Evolutionary conservation across 2,329 filamentous ascomycete genomes (phyloP).

Genomic region (Colletotrichum echinochloae): DNA sequence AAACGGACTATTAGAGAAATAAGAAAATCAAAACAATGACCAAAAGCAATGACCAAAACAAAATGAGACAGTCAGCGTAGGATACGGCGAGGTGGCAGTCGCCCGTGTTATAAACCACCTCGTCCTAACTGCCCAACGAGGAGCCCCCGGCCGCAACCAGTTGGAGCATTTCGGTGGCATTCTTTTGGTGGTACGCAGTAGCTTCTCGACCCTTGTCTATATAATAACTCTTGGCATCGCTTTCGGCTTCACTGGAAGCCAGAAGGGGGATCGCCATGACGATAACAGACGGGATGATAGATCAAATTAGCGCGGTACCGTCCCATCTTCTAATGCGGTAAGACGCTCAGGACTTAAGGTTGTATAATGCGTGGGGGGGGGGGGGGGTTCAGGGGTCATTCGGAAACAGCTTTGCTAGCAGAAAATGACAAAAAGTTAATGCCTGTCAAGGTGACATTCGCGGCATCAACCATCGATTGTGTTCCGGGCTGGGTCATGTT

Average conservation of each 20-base stretch:
- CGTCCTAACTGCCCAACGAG: slow-evolving; percentile 15
- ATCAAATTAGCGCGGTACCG: slow-evolving; percentile 34
- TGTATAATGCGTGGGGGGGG: no score
- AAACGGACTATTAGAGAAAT: slow-evolving; percentile 5
- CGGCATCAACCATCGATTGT: slow-evolving; percentile 32
- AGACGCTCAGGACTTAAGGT: slow-evolving; percentile 6
- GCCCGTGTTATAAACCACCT: slow-evolving; percentile 31
- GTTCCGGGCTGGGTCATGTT: slow-evolving; percentile 36
- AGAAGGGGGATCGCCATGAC: slow-evolving; percentile 3
- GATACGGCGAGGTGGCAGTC: slow-evolving; percentile 14
- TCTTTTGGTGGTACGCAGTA: neutral
- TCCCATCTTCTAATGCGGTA: slow-evolving; percentile 34
- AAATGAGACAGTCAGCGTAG: neutral
- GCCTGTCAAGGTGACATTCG: slow-evolving; percentile 11
- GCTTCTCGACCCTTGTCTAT: neutral
- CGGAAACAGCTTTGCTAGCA: slow-evolving; percentile 33
- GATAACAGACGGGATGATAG: slow-evolving; percentile 1
- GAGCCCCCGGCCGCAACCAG: slow-evolving; percentile 8
- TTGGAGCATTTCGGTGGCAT: neutral
- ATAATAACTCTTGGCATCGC: neutral
- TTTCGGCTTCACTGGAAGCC: slow-evolving; percentile 16
- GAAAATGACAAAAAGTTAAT: slow-evolving; percentile 26
- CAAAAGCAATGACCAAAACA: slow-evolving; percentile 11
- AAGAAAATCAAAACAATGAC: no score
- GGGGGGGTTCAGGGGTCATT: no score